phyloP scores from a whole-genome alignment of 2,329 filamentous ascomycete species.

The Penicillium sp. region DNA sequence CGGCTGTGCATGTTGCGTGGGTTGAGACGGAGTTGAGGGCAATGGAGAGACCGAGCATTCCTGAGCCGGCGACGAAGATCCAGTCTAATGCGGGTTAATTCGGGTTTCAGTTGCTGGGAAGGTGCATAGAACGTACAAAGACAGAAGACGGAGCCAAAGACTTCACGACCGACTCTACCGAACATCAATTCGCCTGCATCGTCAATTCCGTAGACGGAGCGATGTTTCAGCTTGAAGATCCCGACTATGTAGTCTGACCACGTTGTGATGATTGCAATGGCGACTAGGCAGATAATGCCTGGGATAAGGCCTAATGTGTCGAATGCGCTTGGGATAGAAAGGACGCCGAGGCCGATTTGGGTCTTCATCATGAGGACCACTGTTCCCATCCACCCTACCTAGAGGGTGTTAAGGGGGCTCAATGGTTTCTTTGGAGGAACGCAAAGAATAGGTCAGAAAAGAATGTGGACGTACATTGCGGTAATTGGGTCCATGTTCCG shows the following conservation, averaged over 20 bases:
- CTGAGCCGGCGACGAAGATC: conserved; percentile 41
- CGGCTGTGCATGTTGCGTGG: conserved; percentile 32
- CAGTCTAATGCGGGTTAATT: conserved; percentile 17
- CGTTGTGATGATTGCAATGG: conserved; percentile 45
- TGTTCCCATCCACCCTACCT: conserved; percentile 47
- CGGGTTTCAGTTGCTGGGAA: too few relatives aligned
- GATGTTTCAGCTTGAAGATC: conserved; percentile 52
- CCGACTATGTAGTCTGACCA: conserved; percentile 51
- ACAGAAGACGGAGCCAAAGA: conserved; percentile 33
- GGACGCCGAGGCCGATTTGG: conserved; percentile 47
- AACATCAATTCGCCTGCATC: conserved; percentile 55
- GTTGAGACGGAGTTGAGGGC: conserved; percentile 39
- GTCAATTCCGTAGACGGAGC: conserved; percentile 56
- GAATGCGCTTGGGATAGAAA: conserved; percentile 49
- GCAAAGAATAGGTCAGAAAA: neutral
- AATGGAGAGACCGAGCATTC: conserved; percentile 44
- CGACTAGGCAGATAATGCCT: conserved; percentile 45
- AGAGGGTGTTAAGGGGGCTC: neutral
- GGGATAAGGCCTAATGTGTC: conserved; percentile 49
- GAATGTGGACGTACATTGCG: conserved; percentile 22
- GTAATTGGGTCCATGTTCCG: conserved; percentile 31
- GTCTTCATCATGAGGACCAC: conserved; percentile 47
- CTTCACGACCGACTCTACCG: conserved; percentile 50
- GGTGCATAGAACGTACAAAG: conserved; percentile 1
- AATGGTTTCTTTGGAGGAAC: neutral